Evolutionary conservation across 805 yeast species (phyloP).

Genomic region (Ascoidea rubescens): DNA sequence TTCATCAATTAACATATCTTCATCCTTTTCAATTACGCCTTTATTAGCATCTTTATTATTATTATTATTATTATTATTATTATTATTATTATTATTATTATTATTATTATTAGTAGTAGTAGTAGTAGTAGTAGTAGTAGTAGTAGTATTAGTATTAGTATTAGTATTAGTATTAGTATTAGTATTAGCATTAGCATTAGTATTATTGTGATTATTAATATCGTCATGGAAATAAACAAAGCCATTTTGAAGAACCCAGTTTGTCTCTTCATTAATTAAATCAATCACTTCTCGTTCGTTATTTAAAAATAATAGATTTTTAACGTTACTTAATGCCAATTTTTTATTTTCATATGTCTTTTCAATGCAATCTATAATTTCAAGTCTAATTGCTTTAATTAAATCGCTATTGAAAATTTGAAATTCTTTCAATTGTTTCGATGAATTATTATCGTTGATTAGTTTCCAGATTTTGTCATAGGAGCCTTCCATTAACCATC

Average conservation of each 20-base stretch:
- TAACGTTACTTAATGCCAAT: constrained; percentile 73
- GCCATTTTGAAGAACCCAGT: constrained; percentile 46
- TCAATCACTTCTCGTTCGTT: constrained; percentile 39
- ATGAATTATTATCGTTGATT: constrained; percentile 27
- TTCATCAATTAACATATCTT: constrained; percentile 5
- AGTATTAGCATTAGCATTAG: no score
- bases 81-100: neutral
- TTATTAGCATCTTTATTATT: neutral
- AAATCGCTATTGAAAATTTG: constrained; percentile 63
- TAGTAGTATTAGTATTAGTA: constrained; percentile 9
- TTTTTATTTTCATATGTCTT: constrained; percentile 43
- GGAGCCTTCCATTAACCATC: constrained; percentile 93
- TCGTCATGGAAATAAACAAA: constrained; percentile 30
- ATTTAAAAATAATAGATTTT: constrained; percentile 59
- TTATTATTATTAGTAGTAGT: neutral
- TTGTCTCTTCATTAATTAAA: constrained; percentile 36
- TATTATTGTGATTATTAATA: no score
- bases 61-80: no score
- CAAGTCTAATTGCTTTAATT: constrained; percentile 67
- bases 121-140: neutral
- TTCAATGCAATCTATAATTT: constrained; percentile 76
- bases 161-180: constrained; percentile 17
- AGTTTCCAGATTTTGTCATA: constrained; percentile 84
- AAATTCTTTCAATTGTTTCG: constrained; percentile 49
- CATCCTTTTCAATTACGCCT: constrained; percentile 8